These are phyloP conservation scores for Pulicaria dysenterica DNA, from an alignment of 129 eudicot species.

Conservation along the genomic window DNA sequence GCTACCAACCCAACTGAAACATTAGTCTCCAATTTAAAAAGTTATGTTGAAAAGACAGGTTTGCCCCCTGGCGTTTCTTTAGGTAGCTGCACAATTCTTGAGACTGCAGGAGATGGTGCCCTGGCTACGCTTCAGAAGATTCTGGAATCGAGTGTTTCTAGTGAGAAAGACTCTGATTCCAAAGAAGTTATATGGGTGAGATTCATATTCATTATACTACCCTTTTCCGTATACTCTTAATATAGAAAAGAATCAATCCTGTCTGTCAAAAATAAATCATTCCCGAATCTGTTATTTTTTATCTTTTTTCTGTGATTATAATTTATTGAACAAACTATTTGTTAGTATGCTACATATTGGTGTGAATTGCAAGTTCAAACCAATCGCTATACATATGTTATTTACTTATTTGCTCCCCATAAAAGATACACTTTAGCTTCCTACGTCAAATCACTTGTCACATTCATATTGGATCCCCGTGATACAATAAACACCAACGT, in stretches of 20 bases:
- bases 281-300: background rate
- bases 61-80: conserved; percentile 55
- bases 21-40: conserved; percentile 48
- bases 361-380: background rate
- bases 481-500: background rate
- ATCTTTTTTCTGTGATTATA: background rate
- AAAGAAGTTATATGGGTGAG: conserved; percentile 68
- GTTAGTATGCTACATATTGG: conserved; percentile 1
- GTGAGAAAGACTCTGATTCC: conserved; percentile 30
- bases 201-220: conserved; percentile 4
- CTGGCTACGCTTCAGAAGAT: conserved; percentile 49
- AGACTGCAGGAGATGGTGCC: conserved; percentile 77
- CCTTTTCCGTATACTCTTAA: background rate
- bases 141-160: conserved; percentile 48
- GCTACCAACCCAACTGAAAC: conserved; percentile 67
- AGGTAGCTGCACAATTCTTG: conserved; percentile 65
- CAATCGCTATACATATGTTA: background rate
- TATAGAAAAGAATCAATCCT: background rate
- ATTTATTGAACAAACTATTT: background rate
- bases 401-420: background rate
- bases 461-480: conserved; percentile 3
- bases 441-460: conserved; percentile 8
- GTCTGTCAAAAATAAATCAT: background rate
- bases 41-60: conserved; percentile 52
- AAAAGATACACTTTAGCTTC: conserved; percentile 16